phyloP scores from a whole-genome alignment of 2,329 filamentous ascomycete genomes.

The Verticillium tricorpus region DNA sequence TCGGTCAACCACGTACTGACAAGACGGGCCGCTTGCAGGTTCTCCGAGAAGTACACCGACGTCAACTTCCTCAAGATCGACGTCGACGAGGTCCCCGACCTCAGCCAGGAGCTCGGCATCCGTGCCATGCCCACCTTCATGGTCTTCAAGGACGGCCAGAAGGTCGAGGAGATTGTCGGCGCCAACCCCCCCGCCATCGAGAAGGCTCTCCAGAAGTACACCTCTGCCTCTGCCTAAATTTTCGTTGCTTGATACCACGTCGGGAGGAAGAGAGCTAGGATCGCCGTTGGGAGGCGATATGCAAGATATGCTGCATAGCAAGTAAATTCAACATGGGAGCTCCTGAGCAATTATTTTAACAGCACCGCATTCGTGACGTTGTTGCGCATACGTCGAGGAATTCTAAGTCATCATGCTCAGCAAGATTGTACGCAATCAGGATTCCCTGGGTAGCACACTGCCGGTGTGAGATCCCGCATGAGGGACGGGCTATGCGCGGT shows the following conservation, averaged over 20 bases:
- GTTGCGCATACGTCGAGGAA: too few relatives aligned
- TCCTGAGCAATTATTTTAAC: too few relatives aligned
- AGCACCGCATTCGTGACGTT: too few relatives aligned
- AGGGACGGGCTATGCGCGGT: too few relatives aligned
- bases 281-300: background rate
- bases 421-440: too few relatives aligned
- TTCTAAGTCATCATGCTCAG: background rate
- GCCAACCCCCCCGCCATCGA: constrained; percentile 71
- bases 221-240: background rate
- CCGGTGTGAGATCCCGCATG: too few relatives aligned
- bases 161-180: constrained; percentile 70
- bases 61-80: constrained; percentile 84
- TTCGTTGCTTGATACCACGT: background rate
- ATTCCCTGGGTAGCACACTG: too few relatives aligned
- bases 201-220: constrained; percentile 27
- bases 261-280: background rate
- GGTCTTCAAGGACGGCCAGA: constrained; percentile 75
- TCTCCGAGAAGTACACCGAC: constrained; percentile 47
- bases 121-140: constrained; percentile 92
- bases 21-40: constrained; percentile 34
- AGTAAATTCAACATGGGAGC: background rate
- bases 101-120: constrained; percentile 73
- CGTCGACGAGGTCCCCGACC: constrained; percentile 73
- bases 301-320: background rate
- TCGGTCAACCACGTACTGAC: background rate